Conservation (phyloP, 2,329 filamentous ascomycete species). For the Aspergillus sp. region DNA sequence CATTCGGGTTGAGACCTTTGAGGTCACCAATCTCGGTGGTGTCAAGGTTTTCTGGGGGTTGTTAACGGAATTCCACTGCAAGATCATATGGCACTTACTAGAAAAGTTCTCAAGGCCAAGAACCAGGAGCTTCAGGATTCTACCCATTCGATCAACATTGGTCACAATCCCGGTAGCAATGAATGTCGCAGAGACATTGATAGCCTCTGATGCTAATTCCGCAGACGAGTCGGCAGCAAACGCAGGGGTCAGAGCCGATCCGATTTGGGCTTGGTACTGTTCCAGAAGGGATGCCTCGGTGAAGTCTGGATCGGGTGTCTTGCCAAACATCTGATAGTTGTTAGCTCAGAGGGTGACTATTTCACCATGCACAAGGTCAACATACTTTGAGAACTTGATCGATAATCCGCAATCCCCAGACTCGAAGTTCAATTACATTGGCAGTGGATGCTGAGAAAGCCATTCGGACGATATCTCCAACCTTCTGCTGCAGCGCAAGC, state of each 20-base stretch:
- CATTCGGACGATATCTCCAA: conserved; percentile 93
- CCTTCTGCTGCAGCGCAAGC: conserved; percentile 72
- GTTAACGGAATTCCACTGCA: conserved; percentile 11
- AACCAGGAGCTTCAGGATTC: conserved; percentile 91
- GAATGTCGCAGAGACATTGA: conserved; percentile 97
- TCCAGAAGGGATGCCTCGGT: conserved; percentile 94
- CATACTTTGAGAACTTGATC: conserved; percentile 77
- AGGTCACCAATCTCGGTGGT: conserved; percentile 89
- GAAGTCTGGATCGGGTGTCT: conserved; percentile 93
- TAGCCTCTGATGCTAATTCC: conserved; percentile 90
- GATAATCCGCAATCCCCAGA: conserved; percentile 91
- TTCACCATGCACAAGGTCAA: not conserved
- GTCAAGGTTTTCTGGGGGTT: conserved; percentile 62
- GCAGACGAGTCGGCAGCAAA: conserved; percentile 96
- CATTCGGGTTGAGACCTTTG: conserved; percentile 89
- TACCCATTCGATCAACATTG: conserved; percentile 96
- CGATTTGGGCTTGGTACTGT: conserved; percentile 98
- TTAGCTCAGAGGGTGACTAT: not conserved
- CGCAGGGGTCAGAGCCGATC: conserved; percentile 90
- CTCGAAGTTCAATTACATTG: conserved; percentile 81
- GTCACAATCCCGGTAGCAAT: conserved; percentile 97
- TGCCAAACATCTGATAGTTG: conserved; percentile 73
- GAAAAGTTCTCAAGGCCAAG: conserved; percentile 91
- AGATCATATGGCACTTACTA: conserved; percentile 44
- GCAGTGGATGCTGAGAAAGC: conserved; percentile 97